Percentiles rank a stretch among this genome's conserved stretches.
phyloP scores from a whole-genome alignment of 2,329 filamentous ascomycete species.

The Penicillium digitatum region DNA sequence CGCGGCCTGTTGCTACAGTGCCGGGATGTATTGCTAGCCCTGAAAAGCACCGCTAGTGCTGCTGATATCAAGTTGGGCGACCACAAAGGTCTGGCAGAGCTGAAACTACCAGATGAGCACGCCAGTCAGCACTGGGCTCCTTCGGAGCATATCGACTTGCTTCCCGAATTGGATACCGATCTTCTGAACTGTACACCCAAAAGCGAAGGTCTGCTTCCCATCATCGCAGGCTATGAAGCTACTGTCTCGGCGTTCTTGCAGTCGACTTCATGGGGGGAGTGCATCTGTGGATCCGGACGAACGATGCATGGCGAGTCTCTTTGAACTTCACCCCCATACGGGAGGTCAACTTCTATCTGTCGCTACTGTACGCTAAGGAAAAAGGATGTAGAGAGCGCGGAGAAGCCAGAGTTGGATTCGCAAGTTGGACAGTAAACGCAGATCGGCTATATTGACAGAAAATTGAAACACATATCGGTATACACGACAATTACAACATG shows the following conservation, averaged over 20 bases:
- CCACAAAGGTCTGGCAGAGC: slow-evolving; percentile 5
- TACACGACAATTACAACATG: not conserved
- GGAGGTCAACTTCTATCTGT: slow-evolving; percentile 4
- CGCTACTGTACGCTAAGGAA: slow-evolving; percentile 1
- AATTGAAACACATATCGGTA: slow-evolving; percentile 5
- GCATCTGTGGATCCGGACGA: slow-evolving; percentile 25
- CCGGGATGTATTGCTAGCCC: slow-evolving; percentile 23
- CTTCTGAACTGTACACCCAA: slow-evolving; percentile 3
- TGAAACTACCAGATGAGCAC: slow-evolving; percentile 6
- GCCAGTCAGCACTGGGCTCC: slow-evolving; percentile 7
- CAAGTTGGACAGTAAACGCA: slow-evolving; percentile 16
- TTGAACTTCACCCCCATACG: slow-evolving; percentile 3
- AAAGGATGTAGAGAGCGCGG: not conserved
- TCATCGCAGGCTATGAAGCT: slow-evolving; percentile 29
- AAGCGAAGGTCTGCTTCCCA: slow-evolving; percentile 26
- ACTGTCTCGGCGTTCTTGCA: slow-evolving; percentile 30
- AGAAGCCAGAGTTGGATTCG: slow-evolving; percentile 2
- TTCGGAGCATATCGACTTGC: slow-evolving; percentile 4
- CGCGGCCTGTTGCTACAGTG: slow-evolving; percentile 28
- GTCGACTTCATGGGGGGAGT: slow-evolving; percentile 25
- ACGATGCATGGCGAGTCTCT: slow-evolving; percentile 9
- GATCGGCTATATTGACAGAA: slow-evolving; percentile 9
- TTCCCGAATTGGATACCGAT: slow-evolving; percentile 10
- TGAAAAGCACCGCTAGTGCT: slow-evolving; percentile 21
- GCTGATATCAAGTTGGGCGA: slow-evolving; percentile 10